Evolutionary conservation across 768 basidiomycete species (phyloP).

Genomic region (Suillus paluster): DNA sequence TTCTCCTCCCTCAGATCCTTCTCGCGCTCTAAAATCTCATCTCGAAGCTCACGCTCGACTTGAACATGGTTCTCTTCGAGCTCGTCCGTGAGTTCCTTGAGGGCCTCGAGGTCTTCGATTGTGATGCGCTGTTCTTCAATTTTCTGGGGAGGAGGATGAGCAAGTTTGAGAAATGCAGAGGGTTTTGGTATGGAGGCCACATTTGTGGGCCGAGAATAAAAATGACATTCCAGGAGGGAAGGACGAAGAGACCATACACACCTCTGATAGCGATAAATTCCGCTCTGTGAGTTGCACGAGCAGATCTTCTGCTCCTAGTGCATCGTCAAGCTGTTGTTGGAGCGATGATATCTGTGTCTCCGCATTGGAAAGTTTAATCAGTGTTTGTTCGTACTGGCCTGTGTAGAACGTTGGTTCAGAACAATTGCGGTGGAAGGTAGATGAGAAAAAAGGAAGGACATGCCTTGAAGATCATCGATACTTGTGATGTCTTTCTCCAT

Average conservation of each 20-base stretch:
- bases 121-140: constrained; percentile 97
- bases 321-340: constrained; percentile 93
- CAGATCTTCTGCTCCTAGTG: constrained; percentile 95
- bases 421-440: not conserved
- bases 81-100: constrained; percentile 96
- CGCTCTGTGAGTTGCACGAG: constrained; percentile 94
- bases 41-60: constrained; percentile 88
- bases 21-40: constrained; percentile 56
- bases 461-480: constrained; percentile 83
- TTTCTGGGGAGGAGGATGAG: constrained; percentile 56
- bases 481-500: constrained; percentile 87
- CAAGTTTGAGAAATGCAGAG: not conserved
- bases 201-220: not conserved
- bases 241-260: constrained; percentile 31
- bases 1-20: constrained; percentile 5
- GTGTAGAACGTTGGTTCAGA: constrained; percentile 7
- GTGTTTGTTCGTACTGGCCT: constrained; percentile 82
- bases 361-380: constrained; percentile 84
- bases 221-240: not conserved
- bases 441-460: constrained; percentile 12
- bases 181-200: not conserved
- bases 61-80: constrained; percentile 96
- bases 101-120: constrained; percentile 94
- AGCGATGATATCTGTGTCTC: constrained; percentile 93
- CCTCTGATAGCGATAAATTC: constrained; percentile 90